Conservation (phyloP, 768 basidiomycete species). For the Gloeopeniophorella convolvens region DNA sequence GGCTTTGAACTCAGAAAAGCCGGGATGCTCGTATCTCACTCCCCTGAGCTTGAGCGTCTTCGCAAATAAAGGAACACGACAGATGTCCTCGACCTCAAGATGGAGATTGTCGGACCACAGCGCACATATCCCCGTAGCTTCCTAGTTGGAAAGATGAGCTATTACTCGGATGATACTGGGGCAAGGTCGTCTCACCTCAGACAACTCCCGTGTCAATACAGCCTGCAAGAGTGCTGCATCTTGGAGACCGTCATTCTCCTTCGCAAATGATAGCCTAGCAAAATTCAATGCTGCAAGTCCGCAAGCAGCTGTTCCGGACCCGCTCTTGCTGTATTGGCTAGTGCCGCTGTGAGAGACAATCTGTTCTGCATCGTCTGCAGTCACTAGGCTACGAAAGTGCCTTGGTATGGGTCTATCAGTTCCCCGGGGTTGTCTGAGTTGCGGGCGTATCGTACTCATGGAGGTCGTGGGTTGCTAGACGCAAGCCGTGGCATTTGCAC, state of each 20-base stretch:
- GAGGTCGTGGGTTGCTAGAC: no score
- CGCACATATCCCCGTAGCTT: constrained; percentile 49
- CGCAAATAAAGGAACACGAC: constrained; percentile 42
- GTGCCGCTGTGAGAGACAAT: constrained; percentile 42
- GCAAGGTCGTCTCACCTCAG: constrained; percentile 30
- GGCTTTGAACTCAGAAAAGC: constrained; percentile 33
- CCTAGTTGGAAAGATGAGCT: constrained; percentile 30
- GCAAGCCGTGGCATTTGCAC: no score
- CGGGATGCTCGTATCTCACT: constrained; percentile 34
- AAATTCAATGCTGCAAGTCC: constrained; percentile 65
- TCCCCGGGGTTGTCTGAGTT: neutral
- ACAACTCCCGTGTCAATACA: constrained; percentile 29
- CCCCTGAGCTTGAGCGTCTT: constrained; percentile 31
- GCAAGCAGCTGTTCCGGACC: constrained; percentile 47
- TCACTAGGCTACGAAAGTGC: neutral
- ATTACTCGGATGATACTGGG: neutral
- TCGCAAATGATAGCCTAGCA: constrained; percentile 42
- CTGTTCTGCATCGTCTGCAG: constrained; percentile 29
- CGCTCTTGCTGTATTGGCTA: constrained; percentile 43
- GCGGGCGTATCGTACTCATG: constrained; percentile 37
- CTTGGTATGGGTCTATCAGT: neutral
- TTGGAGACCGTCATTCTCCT: constrained; percentile 28
- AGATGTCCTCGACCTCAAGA: constrained; percentile 52
- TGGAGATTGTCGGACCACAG: constrained; percentile 48
- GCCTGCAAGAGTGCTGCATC: constrained; percentile 29